Base-by-base conservation (phyloP, 179 eudicot genomes). In the Heliamphora pulchella region DNA sequence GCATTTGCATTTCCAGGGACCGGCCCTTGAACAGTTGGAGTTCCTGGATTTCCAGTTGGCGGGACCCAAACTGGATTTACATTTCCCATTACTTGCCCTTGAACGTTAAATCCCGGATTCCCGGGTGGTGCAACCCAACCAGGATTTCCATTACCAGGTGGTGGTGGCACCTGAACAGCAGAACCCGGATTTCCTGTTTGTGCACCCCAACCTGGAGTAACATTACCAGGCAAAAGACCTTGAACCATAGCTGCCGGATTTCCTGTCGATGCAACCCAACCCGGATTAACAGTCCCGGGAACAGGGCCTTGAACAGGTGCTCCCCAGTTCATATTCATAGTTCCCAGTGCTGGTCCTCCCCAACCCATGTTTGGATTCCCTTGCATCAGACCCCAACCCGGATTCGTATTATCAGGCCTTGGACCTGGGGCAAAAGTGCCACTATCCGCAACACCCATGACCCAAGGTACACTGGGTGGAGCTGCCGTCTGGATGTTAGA, bases 401-500 rank as follows among this genome's bases (percentile, higher is more conserved):
- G 17, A 64, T 89, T 88, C 14, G 84, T 69, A 83, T 82, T 84
- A 43, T 76, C 74, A 31, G 86, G 86, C 71, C 81, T 80, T 9
- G 76, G 79, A 6, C 64, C 79, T 39, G 80, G 75, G 8, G 76
- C 53, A 41, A 75, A 39, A 39, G 53, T 50, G 69, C 61, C 76
- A n/a, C 67, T 80, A 14, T 77, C 84, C 7, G 84, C 53, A 13
- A 71, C 63, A 13, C 76, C 78, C 80, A 79, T 82, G 31, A 80
- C 89, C 97, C 97, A 92, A 2, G 87, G 88, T 78, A 86, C 81
- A 85, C 78, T 88, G 58, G 88, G 82, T 58, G 86, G 78, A 50
- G 83, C 68, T 46, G 83, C 55, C 43, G 87, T 81, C 68, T 74
- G 88, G 66, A 81, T 75, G 74, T 78, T 85, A 5, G 88, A 65